These are phyloP conservation scores for Paramyrothecium sp. DNA, from an alignment of 2,329 filamentous ascomycete genomes.

Conservation along the genomic window DNA sequence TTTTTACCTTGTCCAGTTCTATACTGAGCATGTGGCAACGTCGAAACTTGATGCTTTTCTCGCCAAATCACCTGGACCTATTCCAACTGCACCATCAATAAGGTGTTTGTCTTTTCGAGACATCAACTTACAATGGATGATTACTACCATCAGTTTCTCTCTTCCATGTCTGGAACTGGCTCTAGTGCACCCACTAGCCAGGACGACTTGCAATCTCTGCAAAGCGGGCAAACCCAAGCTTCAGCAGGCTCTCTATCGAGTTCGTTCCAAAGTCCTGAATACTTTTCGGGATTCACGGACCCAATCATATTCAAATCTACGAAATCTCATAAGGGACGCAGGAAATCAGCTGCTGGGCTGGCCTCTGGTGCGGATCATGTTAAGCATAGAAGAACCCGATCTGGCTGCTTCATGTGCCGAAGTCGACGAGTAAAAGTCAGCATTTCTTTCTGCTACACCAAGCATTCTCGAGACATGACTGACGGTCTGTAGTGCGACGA, in stretches of 20 bases:
- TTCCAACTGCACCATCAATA: too few species aligned
- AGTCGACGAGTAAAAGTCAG: conserved; percentile 78
- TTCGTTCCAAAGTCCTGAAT: conserved; percentile 46
- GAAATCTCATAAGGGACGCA: conserved; percentile 47
- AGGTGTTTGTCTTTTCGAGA: too few species aligned
- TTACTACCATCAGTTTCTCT: conserved; percentile 55
- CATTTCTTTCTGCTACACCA: not conserved
- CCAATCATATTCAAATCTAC: conserved; percentile 45
- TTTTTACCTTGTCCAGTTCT: too few species aligned
- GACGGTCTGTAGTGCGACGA: conserved; percentile 74
- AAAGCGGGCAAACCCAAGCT: conserved; percentile 26
- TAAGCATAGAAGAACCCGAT: conserved; percentile 90
- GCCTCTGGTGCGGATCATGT: conserved; percentile 62
- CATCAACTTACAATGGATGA: conserved; percentile 44
- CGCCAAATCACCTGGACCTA: too few species aligned
- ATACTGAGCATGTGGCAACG: too few species aligned
- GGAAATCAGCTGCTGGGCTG: conserved; percentile 42
- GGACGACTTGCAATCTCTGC: conserved; percentile 37
- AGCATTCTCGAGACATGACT: conserved; percentile 7
- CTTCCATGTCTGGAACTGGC: conserved; percentile 47
- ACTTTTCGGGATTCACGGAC: conserved; percentile 50
- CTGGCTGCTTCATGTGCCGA: conserved; percentile 90
- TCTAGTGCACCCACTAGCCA: conserved; percentile 35
- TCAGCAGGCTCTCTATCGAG: conserved; percentile 32
- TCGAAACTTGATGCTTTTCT: too few species aligned